Evolutionary conservation across 202 grass and related monocot genomes (phyloP).

Genomic region (Carex arenaria): DNA sequence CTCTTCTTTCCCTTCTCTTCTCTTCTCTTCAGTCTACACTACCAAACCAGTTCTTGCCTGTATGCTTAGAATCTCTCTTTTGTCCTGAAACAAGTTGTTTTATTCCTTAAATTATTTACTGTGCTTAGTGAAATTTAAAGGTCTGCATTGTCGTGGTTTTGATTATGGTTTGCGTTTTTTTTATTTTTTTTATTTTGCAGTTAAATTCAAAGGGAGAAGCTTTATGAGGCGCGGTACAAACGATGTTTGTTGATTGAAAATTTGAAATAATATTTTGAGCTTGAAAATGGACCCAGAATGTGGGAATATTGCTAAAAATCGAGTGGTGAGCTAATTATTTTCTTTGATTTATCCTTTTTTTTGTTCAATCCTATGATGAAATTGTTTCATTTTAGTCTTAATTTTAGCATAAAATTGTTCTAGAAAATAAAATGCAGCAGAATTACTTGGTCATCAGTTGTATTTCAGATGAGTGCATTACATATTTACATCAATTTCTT

Average conservation of each 20-base stretch:
- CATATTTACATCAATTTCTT: not conserved
- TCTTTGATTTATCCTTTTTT: not conserved
- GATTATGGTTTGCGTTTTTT: not conserved
- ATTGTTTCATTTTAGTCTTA: not conserved
- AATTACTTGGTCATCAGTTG: not conserved
- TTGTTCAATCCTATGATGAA: not conserved
- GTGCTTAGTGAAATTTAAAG: not conserved
- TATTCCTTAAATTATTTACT: constrained; percentile 10
- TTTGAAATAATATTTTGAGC: not conserved
- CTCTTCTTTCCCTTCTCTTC: constrained; percentile 10
- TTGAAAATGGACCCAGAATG: not conserved
- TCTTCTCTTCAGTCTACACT: not conserved
- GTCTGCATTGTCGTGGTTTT: constrained; percentile 12
- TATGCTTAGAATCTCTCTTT: constrained; percentile 6
- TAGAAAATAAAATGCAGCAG: not conserved
- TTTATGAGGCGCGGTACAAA: not conserved
- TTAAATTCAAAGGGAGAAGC: not conserved
- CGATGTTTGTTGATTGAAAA: not conserved
- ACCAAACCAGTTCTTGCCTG: not conserved
- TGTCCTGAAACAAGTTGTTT: not conserved
- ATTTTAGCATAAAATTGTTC: not conserved
- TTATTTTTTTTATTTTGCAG: not conserved
- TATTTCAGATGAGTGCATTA: not conserved
- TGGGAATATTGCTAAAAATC: not conserved
- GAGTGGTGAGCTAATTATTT: not conserved